Evolutionary conservation across 2,329 filamentous ascomycete genomes (phyloP).

Genomic region (Gaeumannomyces sp.): DNA sequence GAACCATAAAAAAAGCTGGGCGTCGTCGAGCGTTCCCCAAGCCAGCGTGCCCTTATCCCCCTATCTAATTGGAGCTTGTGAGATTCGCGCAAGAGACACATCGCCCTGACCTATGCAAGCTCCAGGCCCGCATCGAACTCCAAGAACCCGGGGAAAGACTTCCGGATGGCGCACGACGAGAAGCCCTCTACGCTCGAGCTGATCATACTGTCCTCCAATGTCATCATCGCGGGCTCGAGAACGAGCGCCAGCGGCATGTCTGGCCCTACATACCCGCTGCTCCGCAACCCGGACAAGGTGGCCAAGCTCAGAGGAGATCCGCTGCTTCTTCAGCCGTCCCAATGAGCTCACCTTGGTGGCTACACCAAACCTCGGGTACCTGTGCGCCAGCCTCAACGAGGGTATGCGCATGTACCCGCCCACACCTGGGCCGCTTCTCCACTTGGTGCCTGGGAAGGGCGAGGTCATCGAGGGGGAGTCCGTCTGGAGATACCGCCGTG

Average conservation of each 20-base stretch:
- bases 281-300: constrained; percentile 21
- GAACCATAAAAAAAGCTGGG: no score
- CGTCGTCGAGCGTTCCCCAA: no score
- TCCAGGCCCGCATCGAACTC: not conserved
- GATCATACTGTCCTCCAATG: constrained; percentile 4
- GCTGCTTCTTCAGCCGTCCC: constrained; percentile 12
- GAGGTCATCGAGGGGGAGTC: constrained; percentile 18
- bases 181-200: not conserved
- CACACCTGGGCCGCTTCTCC: constrained; percentile 16
- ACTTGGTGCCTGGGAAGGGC: constrained; percentile 12
- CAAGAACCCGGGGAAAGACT: not conserved
- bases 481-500: not conserved
- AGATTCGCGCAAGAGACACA: not conserved
- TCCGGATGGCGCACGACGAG: not conserved
- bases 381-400: constrained; percentile 27
- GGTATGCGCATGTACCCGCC: constrained; percentile 23
- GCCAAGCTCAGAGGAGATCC: constrained; percentile 6
- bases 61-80: no score
- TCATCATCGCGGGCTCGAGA: constrained; percentile 40
- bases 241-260: constrained; percentile 39
- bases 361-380: constrained; percentile 22
- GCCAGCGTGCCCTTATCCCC: no score
- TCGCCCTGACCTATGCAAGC: not conserved
- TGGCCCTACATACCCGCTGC: constrained; percentile 25
- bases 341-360: constrained; percentile 22